phyloP scores from a whole-genome alignment of 192 early-diverging fungal species.

The Funneliformis mosseae region DNA sequence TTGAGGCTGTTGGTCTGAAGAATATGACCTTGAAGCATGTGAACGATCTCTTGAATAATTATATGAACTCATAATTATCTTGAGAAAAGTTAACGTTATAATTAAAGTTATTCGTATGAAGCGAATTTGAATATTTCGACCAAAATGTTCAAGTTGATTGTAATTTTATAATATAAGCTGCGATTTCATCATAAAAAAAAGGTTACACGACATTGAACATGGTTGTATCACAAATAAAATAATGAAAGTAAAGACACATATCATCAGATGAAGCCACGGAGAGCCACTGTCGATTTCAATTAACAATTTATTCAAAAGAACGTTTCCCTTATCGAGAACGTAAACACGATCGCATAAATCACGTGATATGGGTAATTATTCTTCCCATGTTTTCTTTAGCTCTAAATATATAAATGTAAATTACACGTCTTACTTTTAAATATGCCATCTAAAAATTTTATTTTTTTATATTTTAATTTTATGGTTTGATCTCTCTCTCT shows the following conservation, averaged over 20 bases:
- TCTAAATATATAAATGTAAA: too few species aligned
- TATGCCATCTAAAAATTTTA: too few species aligned
- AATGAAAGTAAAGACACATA: background rate
- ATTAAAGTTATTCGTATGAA: background rate
- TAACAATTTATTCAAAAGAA: too few species aligned
- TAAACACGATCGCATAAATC: too few species aligned
- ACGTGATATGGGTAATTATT: too few species aligned
- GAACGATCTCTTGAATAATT: constrained; percentile 23
- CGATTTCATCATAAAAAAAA: background rate
- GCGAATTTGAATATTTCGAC: background rate
- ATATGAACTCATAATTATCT: constrained; percentile 23
- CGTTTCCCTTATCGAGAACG: too few species aligned
- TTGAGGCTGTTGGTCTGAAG: constrained; percentile 19
- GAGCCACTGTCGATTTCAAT: too few species aligned
- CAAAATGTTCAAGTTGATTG: background rate
- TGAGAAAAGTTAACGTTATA: background rate
- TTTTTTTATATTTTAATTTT: too few species aligned
- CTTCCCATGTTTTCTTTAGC: too few species aligned
- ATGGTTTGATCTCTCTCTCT: too few species aligned
- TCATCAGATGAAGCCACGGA: too few species aligned
- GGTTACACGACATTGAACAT: background rate
- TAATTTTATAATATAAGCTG: background rate
- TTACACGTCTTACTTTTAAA: too few species aligned
- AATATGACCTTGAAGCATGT: constrained; percentile 1
- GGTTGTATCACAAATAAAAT: background rate